A percentile compares a stretch with the other conserved stretches of the same genome.
These are phyloP conservation scores for Phytopythium ostracodes DNA, from an alignment of 352 stramenopile species.

Conservation along the genomic window DNA sequence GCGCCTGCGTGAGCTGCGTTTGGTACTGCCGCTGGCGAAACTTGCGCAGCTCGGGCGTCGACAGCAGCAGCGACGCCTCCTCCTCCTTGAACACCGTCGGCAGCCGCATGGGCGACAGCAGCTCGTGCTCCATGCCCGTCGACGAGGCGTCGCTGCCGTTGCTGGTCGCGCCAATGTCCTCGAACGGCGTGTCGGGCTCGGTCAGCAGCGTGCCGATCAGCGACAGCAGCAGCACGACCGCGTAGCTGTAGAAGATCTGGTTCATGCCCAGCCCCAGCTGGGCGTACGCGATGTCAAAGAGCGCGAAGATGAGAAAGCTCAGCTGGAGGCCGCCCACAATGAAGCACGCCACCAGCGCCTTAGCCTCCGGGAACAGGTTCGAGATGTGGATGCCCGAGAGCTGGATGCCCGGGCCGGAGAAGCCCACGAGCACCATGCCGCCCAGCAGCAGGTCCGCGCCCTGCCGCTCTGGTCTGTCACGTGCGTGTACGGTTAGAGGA, in stretches of 20 bases:
- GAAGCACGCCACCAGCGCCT: slow-evolving; percentile 61
- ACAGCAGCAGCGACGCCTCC: slow-evolving; percentile 38
- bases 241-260: slow-evolving; percentile 51
- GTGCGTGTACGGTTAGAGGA: neutral
- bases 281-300: slow-evolving; percentile 52
- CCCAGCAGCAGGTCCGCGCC: slow-evolving; percentile 45
- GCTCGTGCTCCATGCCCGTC: slow-evolving; percentile 25
- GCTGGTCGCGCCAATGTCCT: slow-evolving; percentile 7
- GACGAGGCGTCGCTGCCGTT: neutral
- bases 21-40: slow-evolving; percentile 15
- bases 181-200: slow-evolving; percentile 52
- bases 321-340: slow-evolving; percentile 68
- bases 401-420: slow-evolving; percentile 62
- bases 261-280: slow-evolving; percentile 30
- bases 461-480: slow-evolving; percentile 18
- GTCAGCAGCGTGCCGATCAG: slow-evolving; percentile 47
- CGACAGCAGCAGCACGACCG: slow-evolving; percentile 40
- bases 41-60: slow-evolving; percentile 45
- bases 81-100: slow-evolving; percentile 60
- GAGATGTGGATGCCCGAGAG: slow-evolving; percentile 69
- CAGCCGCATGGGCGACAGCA: slow-evolving; percentile 53
- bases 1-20: slow-evolving; percentile 8
- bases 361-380: slow-evolving; percentile 67
- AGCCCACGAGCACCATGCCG: slow-evolving; percentile 59
- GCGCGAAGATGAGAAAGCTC: slow-evolving; percentile 71